A percentile compares a stretch with the other conserved stretches of the same genome.
phyloP scores from a whole-genome alignment of 257 asterid genomes.

The Apocynum venetum region DNA sequence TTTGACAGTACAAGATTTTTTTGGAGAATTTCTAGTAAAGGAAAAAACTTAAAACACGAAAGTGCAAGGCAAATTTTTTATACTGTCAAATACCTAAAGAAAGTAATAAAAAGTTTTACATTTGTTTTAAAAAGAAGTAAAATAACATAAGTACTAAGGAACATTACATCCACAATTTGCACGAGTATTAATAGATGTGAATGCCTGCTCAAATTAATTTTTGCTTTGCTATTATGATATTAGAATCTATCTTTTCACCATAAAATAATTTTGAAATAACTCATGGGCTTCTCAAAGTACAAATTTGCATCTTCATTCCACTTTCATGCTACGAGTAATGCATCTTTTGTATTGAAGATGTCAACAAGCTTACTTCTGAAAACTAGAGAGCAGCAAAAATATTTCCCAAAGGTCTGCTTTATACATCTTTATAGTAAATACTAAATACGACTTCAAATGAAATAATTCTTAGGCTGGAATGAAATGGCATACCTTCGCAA shows the following conservation, averaged over 20 bases:
- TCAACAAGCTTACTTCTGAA: neutral
- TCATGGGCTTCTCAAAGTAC: neutral
- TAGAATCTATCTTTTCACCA: neutral
- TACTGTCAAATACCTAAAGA: neutral
- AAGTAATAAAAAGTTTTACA: neutral
- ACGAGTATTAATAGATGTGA: neutral
- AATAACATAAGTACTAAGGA: neutral
- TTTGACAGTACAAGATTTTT: neutral
- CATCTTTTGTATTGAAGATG: neutral
- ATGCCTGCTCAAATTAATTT: neutral
- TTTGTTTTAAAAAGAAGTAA: neutral
- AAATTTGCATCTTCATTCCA: neutral
- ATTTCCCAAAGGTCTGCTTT: neutral
- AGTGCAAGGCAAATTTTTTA: neutral
- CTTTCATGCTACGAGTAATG: neutral
- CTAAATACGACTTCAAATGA: neutral
- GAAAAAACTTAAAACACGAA: neutral
- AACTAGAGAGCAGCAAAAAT: neutral
- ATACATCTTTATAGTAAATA: no score
- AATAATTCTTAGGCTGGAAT: neutral
- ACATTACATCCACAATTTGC: neutral
- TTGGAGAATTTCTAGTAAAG: conserved; percentile 1
- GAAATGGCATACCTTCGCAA: conserved; percentile 65
- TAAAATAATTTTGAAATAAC: neutral
- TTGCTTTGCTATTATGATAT: neutral